Evolutionary conservation across 169 alveolate species (phyloP), one percentile per base, ranked within the genome.

Genomic region (Plasmodium adleri): DNA sequence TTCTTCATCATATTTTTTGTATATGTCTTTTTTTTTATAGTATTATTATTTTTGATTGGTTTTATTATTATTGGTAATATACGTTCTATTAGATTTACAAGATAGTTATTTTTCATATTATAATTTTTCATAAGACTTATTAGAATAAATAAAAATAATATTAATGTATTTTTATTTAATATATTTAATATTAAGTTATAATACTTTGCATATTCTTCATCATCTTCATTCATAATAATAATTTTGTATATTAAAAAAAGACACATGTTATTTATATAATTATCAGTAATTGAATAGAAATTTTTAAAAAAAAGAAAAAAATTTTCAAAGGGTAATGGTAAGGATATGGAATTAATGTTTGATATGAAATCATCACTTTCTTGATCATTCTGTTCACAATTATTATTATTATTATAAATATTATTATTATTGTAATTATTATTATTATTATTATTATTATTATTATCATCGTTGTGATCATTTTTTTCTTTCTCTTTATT

Each of bases 191-290:
- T 22, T 50, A 83, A 68, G 59, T 58, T 83, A 28, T 83, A 83
- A 26, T 54, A 83, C 22, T 64, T 72, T 5, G 73, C 64, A 67
- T 83, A 83, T 39, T 68, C 91, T 2, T 68, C 85, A 39, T 83
- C 91, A 1, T 83, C 91, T 49, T 83, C 91, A 67, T 56, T 24
- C 83, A 83, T 83, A 28, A 83, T 68, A 3, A 83, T 83, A 1
- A 83, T 83, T 83, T 83, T 83, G 22, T 83, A 83, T 52, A 83
- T 12, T 5, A 83, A 47, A 22, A 39, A 83, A 6, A 56, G 70
- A 49, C 80, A 68, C 8, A 83, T 43, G 43, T 58, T 83, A 45
- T 56, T 68, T 39, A 45, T 26, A 54, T 83, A 83, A 17, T 17
- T 43, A 22, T 83, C 85, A n/a, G 64, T 43, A n/a, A 56, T 68